Percentiles rank a stretch among this genome's conserved stretches.
These are phyloP conservation scores for Penicillium pancosmium DNA, from an alignment of 495 filamentous ascomycete genomes.

Conservation along the genomic window DNA sequence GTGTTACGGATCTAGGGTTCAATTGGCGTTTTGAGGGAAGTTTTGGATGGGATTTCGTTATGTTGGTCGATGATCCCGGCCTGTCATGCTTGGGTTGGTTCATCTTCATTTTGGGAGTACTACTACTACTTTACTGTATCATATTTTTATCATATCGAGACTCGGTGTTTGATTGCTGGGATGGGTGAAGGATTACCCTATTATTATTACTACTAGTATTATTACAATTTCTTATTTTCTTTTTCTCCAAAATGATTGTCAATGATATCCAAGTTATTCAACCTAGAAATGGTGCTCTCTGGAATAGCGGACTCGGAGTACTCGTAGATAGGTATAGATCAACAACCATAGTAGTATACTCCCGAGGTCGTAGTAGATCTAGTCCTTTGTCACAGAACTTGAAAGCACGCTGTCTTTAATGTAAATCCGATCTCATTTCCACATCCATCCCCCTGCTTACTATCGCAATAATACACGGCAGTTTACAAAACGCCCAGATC, in stretches of 20 bases:
- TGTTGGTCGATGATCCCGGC: no score
- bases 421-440: not conserved
- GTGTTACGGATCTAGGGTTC: not conserved
- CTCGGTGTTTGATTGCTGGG: not conserved
- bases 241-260: not conserved
- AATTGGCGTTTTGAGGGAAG: not conserved
- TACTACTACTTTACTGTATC: not conserved
- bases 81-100: not conserved
- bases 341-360: no score
- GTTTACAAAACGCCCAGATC: slow-evolving; percentile 6
- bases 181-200: not conserved
- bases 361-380: no score
- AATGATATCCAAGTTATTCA: not conserved
- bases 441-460: not conserved
- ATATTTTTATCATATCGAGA: not conserved
- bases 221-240: not conserved
- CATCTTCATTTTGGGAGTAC: not conserved
- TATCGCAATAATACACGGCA: not conserved
- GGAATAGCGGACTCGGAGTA: not conserved
- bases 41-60: not conserved
- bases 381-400: no score
- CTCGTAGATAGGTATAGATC: not conserved
- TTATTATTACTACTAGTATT: not conserved
- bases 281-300: no score
- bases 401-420: no score